These are phyloP conservation scores for Gaertneriomyces sp. DNA, from an alignment of 192 early-diverging fungal genomes.

Conservation along the genomic window DNA sequence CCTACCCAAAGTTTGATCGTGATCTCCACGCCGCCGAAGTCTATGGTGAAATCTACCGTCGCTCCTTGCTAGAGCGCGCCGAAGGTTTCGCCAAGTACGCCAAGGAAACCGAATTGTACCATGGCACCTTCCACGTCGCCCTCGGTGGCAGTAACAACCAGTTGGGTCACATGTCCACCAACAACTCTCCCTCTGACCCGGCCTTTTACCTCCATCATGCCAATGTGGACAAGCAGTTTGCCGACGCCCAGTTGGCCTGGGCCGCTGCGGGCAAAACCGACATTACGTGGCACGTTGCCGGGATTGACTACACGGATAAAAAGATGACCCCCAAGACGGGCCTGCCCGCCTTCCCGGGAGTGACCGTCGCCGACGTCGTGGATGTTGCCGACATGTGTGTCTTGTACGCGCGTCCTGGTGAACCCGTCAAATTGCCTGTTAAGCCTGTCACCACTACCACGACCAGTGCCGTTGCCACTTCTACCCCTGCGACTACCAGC, in stretches of 20 bases:
- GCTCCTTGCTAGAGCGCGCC: too few species aligned
- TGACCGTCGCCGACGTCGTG: constrained; percentile 6
- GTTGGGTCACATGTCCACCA: constrained; percentile 16
- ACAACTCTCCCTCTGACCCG: constrained; percentile 31
- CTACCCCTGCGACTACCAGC: not conserved
- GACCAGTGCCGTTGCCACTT: constrained; percentile 3
- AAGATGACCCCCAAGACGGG: constrained; percentile 7
- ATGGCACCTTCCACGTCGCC: constrained; percentile 20
- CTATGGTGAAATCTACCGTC: too few species aligned
- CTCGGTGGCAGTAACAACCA: constrained; percentile 11
- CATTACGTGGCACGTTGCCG: constrained; percentile 4
- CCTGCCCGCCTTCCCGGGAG: constrained; percentile 4
- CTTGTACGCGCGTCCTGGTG: constrained; percentile 1
- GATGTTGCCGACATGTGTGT: constrained; percentile 13
- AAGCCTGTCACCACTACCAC: not conserved
- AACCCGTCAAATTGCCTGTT: not conserved
- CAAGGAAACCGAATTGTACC: constrained; percentile 5
- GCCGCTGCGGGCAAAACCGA: not conserved
- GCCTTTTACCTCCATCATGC: constrained; percentile 38
- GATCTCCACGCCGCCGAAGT: too few species aligned
- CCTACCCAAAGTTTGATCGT: too few species aligned
- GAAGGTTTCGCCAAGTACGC: constrained; percentile 11
- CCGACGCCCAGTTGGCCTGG: constrained; percentile 11
- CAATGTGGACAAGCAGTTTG: constrained; percentile 24
- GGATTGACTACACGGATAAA: not conserved